Evolutionary conservation across 1,139 yeast genomes (phyloP), one percentile per base, ranked within the genome.

Genomic region (Arxiozyma bovina): DNA sequence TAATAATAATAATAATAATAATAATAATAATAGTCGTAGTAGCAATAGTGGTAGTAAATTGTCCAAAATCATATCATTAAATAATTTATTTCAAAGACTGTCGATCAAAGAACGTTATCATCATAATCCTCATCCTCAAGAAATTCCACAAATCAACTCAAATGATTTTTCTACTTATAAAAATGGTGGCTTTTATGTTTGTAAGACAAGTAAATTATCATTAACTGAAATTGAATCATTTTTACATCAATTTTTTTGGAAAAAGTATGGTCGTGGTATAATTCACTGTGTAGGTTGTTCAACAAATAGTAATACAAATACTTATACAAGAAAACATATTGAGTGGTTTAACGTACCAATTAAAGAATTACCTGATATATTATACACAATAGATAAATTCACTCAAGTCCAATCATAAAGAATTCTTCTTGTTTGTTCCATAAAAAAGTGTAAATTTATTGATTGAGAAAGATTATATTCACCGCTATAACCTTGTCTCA

Each of bases 261-360:
- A 60, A 45, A 57, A 59, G 44, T 66, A 61, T 43, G 70, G 69
- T 1, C 63, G 62, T 49, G 70, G 69, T 0, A 48, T 63, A 17
- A 55, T 66, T 18, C 57, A 62, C 52, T 67, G 70, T 51, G 57
- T 60, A 47, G 69, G 68, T 8, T 65, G 70, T 60, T 38, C 27
- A 41, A 58, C 57, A 9, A n/a, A 18, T 11, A 23, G n/a, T n/a
- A n/a, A 30, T 30, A 23, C 18, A 15, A 15, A 20, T 20, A 20
- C n/a, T 21, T n/a, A 49, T 30, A 50, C 57, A n/a, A 63, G 58
- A 27, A 57, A 60, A 47, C 70, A 67, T 57, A 54, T 55, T 3
- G 70, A 67, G 55, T 67, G 70, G 70, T 64, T 65, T 45, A 53
- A 58, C 42, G 58, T 67, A 3, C 68, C 69, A 8, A 60, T 64